Evolutionary conservation across 495 filamentous ascomycete genomes (phyloP).

Genomic region (Penicillium paradoxum): DNA sequence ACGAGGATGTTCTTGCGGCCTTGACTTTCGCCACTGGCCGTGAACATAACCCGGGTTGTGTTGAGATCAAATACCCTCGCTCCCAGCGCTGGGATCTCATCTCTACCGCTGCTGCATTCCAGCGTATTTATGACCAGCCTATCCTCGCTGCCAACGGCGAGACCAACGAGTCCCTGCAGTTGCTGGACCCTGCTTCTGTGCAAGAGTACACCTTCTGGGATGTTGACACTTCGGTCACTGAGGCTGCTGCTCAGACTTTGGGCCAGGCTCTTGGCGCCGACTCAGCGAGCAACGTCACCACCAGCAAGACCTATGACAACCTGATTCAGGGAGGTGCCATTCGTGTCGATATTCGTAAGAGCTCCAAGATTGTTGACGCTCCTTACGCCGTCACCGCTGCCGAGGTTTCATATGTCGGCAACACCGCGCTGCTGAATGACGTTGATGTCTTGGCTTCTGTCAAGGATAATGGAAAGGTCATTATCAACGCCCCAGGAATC

Average conservation of each 20-base stretch:
- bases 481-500: slow-evolving; percentile 68
- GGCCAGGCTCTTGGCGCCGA: slow-evolving; percentile 70
- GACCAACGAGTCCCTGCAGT: slow-evolving; percentile 34
- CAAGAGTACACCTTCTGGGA: slow-evolving; percentile 95
- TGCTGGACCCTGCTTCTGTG: slow-evolving; percentile 46
- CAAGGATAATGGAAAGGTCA: slow-evolving; percentile 65
- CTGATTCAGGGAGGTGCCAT: slow-evolving; percentile 78
- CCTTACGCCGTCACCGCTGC: slow-evolving; percentile 74
- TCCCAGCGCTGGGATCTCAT: slow-evolving; percentile 77
- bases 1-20: slow-evolving; percentile 81
- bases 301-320: slow-evolving; percentile 76
- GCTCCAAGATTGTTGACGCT: slow-evolving; percentile 74
- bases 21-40: slow-evolving; percentile 70
- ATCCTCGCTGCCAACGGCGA: slow-evolving; percentile 42
- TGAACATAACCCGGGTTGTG: slow-evolving; percentile 52
- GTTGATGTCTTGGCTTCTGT: slow-evolving; percentile 66
- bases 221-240: slow-evolving; percentile 65
- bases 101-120: slow-evolving; percentile 64
- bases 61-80: slow-evolving; percentile 86
- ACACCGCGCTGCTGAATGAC: slow-evolving; percentile 70
- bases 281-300: slow-evolving; percentile 69
- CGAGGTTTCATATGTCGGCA: slow-evolving; percentile 72
- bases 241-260: slow-evolving; percentile 58
- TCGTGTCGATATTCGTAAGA: slow-evolving; percentile 80
- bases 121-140: slow-evolving; percentile 53